phyloP scores from a whole-genome alignment of 1,139 yeast genomes.

The Zygosaccharomyces pseudobailii region DNA sequence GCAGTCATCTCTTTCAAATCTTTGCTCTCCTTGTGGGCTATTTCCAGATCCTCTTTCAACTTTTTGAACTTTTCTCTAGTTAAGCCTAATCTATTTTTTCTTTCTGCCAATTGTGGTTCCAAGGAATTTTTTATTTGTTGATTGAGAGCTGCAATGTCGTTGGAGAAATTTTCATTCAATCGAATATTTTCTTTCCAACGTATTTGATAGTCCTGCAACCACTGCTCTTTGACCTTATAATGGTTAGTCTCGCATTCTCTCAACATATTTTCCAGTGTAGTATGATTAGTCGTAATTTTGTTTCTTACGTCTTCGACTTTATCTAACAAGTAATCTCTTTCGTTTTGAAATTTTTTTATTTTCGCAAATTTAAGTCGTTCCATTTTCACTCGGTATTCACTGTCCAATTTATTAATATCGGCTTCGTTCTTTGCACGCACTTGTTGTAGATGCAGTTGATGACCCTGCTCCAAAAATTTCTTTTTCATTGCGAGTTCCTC shows the following conservation, averaged over 20 bases:
- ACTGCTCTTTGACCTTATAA: slow-evolving; percentile 22
- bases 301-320: slow-evolving; percentile 23
- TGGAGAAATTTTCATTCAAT: slow-evolving; percentile 15
- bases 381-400: slow-evolving; percentile 35
- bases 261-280: slow-evolving; percentile 18
- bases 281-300: slow-evolving; percentile 27
- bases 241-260: slow-evolving; percentile 22
- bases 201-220: slow-evolving; percentile 27
- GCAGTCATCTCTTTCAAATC: slow-evolving; percentile 11
- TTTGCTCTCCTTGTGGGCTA: slow-evolving; percentile 18
- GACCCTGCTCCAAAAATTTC: slow-evolving; percentile 36
- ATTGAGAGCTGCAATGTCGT: slow-evolving; percentile 20
- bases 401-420: slow-evolving; percentile 39
- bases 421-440: slow-evolving; percentile 38
- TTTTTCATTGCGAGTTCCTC: slow-evolving; percentile 31
- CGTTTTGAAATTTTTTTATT: slow-evolving; percentile 31
- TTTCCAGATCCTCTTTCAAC: slow-evolving; percentile 20
- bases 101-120: slow-evolving; percentile 16
- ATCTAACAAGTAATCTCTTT: slow-evolving; percentile 25
- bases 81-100: slow-evolving; percentile 16
- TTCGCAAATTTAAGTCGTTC: slow-evolving; percentile 38
- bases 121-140: slow-evolving; percentile 17
- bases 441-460: slow-evolving; percentile 37
- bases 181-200: slow-evolving; percentile 22
- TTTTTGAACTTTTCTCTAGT: slow-evolving; percentile 20